These are phyloP conservation scores for Erythrophleum ivorense DNA, from an alignment of 331 rosid species.

Conservation along the genomic window DNA sequence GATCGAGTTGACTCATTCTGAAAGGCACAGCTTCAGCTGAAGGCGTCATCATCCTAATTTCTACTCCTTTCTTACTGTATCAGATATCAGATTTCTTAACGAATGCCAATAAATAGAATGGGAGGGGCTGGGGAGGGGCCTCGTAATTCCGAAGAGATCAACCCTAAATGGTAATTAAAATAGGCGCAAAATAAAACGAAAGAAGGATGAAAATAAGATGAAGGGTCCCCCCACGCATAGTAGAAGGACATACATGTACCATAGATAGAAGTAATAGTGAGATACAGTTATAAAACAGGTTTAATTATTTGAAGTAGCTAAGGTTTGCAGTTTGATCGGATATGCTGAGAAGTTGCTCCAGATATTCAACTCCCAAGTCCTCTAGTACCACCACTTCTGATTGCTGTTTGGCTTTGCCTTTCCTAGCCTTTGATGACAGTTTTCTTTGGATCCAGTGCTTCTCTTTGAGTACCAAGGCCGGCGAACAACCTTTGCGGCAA, in stretches of 20 bases:
- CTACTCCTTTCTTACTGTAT: not conserved
- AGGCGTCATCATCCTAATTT: not conserved
- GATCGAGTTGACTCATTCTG: too few relatives aligned
- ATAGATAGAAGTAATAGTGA: not conserved
- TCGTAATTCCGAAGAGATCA: too few relatives aligned
- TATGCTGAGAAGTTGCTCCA: slow-evolving; percentile 15
- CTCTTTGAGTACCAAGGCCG: slow-evolving; percentile 59
- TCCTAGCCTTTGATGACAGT: slow-evolving; percentile 10
- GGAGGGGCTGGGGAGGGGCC: not conserved
- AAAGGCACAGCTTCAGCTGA: not conserved
- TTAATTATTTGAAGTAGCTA: not conserved
- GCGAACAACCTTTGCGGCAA: slow-evolving; percentile 48
- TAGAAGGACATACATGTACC: too few relatives aligned
- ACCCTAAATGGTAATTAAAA: not conserved
- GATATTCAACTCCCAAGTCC: slow-evolving; percentile 31
- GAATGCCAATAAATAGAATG: not conserved
- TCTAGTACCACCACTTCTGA: slow-evolving; percentile 21
- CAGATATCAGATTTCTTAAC: not conserved
- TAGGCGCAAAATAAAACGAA: not conserved
- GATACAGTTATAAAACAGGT: not conserved
- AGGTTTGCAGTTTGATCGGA: not conserved
- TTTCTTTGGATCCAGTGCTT: slow-evolving; percentile 51
- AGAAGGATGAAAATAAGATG: not conserved
- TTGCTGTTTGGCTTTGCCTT: not conserved
- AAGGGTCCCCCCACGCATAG: not conserved